phyloP scores from a whole-genome alignment of 1,284 basidiomycete genomes.

The Sphaerobolus stellatus region DNA sequence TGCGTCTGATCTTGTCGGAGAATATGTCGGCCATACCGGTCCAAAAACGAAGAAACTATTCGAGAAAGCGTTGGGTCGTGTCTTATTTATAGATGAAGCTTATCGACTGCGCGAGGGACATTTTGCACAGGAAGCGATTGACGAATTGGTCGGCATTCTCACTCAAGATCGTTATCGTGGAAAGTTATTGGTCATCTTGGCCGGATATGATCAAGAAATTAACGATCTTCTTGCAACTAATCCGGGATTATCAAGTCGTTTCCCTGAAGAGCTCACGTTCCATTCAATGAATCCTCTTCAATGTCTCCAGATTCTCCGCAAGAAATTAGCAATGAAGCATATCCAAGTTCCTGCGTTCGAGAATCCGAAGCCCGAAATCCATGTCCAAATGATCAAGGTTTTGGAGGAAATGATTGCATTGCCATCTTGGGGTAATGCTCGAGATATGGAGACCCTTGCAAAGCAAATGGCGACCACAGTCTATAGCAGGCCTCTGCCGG shows the following conservation, averaged over 20 bases:
- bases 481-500: constrained; percentile 15
- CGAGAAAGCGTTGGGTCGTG: constrained; percentile 59
- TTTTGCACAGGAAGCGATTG: constrained; percentile 66
- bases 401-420: constrained; percentile 44
- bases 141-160: constrained; percentile 61
- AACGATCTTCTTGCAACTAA: constrained; percentile 57
- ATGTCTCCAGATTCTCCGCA: constrained; percentile 51
- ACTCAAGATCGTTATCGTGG: constrained; percentile 54
- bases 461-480: constrained; percentile 44
- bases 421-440: constrained; percentile 61
- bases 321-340: constrained; percentile 43
- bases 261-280: constrained; percentile 60
- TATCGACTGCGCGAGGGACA: constrained; percentile 57
- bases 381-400: constrained; percentile 35
- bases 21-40: constrained; percentile 67
- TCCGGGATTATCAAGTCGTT: constrained; percentile 62
- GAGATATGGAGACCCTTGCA: constrained; percentile 55
- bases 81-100: constrained; percentile 68
- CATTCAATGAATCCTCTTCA: constrained; percentile 47
- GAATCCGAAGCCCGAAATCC: constrained; percentile 31
- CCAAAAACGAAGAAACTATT: constrained; percentile 58
- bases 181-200: constrained; percentile 64
- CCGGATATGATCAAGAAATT: constrained; percentile 67
- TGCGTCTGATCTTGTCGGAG: constrained; percentile 62
- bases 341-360: constrained; percentile 40